A percentile compares a stretch with the other conserved stretches of the same genome.
Evolutionary conservation across 2,329 filamentous ascomycete genomes (phyloP).

Genomic region (Rosellinia necatrix): DNA sequence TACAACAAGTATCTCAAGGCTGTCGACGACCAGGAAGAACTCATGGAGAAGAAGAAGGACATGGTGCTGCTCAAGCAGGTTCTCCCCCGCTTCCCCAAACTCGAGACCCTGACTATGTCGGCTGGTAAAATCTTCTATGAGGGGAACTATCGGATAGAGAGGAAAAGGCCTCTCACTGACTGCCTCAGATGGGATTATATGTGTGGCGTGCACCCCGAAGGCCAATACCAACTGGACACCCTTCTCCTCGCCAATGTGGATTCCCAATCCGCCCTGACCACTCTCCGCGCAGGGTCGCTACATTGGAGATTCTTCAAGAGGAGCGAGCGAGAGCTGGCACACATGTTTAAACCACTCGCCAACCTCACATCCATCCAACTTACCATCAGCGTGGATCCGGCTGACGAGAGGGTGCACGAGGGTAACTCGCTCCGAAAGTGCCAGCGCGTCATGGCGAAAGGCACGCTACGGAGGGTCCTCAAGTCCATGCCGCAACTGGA

Average conservation of each 20-base stretch:
- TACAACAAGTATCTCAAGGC: constrained; percentile 31
- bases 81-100: constrained; percentile 31
- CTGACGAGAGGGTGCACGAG: constrained; percentile 10
- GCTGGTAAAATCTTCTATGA: constrained; percentile 23
- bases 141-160: constrained; percentile 3
- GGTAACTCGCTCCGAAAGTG: constrained; percentile 23
- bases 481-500: constrained; percentile 32
- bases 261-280: constrained; percentile 24
- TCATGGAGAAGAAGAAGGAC: constrained; percentile 25
- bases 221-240: constrained; percentile 32
- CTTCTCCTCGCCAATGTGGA: constrained; percentile 32
- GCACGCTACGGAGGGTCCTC: constrained; percentile 34
- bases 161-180: constrained; percentile 22
- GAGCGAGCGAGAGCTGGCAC: constrained; percentile 21
- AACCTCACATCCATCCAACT: constrained; percentile 34
- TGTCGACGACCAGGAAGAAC: constrained; percentile 26
- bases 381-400: constrained; percentile 26
- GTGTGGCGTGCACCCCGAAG: constrained; percentile 24
- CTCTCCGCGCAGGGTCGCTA: constrained; percentile 28
- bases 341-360: constrained; percentile 29
- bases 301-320: constrained; percentile 36
- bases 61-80: constrained; percentile 28
- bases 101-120: constrained; percentile 32
- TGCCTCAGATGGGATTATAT: background rate
- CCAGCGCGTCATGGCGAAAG: constrained; percentile 27